These are phyloP conservation scores for Xylona heveae DNA, from an alignment of 495 filamentous ascomycete genomes.

Conservation along the genomic window DNA sequence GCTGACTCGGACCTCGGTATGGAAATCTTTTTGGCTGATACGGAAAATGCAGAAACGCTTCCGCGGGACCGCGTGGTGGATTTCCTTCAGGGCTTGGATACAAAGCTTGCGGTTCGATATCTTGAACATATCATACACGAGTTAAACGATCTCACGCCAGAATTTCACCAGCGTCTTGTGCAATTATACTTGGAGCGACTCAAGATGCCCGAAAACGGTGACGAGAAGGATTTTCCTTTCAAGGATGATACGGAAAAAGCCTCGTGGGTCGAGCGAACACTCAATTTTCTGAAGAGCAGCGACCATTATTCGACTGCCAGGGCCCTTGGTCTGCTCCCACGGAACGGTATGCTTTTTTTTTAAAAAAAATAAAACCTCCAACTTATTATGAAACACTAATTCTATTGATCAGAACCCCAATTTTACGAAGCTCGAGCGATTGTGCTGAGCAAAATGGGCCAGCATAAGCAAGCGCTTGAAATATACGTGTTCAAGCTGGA, in stretches of 20 bases:
- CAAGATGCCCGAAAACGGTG: slow-evolving; percentile 16
- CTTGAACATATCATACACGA: slow-evolving; percentile 82
- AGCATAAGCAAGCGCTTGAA: slow-evolving; percentile 80
- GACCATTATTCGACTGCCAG: slow-evolving; percentile 58
- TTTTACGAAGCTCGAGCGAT: slow-evolving; percentile 86
- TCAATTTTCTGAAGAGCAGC: slow-evolving; percentile 55
- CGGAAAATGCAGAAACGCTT: slow-evolving; percentile 81
- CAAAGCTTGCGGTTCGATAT: slow-evolving; percentile 53
- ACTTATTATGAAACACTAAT: too few species aligned
- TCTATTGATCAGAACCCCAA: slow-evolving; percentile 39
- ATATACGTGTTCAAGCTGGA: slow-evolving; percentile 92
- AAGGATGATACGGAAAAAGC: slow-evolving; percentile 27
- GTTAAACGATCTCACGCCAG: slow-evolving; percentile 61
- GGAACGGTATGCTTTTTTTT: slow-evolving; percentile 37
- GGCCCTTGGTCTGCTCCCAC: slow-evolving; percentile 52
- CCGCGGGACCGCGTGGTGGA: slow-evolving; percentile 52
- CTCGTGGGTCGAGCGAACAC: slow-evolving; percentile 38
- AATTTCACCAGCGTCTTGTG: slow-evolving; percentile 70
- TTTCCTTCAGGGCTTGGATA: slow-evolving; percentile 50
- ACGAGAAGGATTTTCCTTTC: slow-evolving; percentile 10
- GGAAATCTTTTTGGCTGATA: slow-evolving; percentile 87
- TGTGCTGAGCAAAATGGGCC: slow-evolving; percentile 85
- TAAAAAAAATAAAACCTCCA: too few species aligned
- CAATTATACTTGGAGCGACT: slow-evolving; percentile 52
- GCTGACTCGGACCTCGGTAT: slow-evolving; percentile 60